Percentiles rank a stretch among this genome's conserved stretches.
Evolutionary conservation across 345 rosid species (phyloP).

Genomic region (Corchorus capsularis): DNA sequence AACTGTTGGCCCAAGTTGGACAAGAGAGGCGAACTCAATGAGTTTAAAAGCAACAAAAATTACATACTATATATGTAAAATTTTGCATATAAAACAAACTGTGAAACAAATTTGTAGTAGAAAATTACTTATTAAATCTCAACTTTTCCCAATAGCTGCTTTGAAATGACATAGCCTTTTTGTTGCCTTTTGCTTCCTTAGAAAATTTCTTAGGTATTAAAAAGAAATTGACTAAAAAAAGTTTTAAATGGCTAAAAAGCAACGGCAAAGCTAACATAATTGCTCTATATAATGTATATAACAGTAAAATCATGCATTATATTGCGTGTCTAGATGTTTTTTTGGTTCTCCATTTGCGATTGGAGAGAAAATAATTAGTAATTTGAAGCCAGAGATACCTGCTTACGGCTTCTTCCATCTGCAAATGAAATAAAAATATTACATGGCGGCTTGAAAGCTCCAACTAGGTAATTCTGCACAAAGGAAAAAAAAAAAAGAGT

Average conservation of each 20-base stretch:
- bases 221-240: neutral
- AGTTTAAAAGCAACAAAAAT: neutral
- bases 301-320: neutral
- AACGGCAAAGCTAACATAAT: neutral
- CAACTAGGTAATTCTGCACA: slow-evolving; percentile 47
- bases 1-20: slow-evolving; percentile 2
- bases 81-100: neutral
- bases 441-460: slow-evolving; percentile 64
- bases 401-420: slow-evolving; percentile 53
- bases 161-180: neutral
- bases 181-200: neutral
- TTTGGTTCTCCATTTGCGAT: neutral
- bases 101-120: neutral
- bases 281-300: neutral
- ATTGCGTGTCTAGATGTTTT: neutral
- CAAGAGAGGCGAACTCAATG: neutral
- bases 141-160: neutral
- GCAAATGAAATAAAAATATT: slow-evolving; percentile 40
- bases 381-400: slow-evolving; percentile 32
- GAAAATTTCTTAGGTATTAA: neutral
- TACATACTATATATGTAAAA: neutral
- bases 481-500: neutral
- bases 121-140: slow-evolving; percentile 6
- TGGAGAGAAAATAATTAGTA: neutral
- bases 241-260: neutral